These are phyloP conservation scores for Hymenoscyphus linearis DNA, from an alignment of 2,329 filamentous ascomycete genomes.

Conservation along the genomic window DNA sequence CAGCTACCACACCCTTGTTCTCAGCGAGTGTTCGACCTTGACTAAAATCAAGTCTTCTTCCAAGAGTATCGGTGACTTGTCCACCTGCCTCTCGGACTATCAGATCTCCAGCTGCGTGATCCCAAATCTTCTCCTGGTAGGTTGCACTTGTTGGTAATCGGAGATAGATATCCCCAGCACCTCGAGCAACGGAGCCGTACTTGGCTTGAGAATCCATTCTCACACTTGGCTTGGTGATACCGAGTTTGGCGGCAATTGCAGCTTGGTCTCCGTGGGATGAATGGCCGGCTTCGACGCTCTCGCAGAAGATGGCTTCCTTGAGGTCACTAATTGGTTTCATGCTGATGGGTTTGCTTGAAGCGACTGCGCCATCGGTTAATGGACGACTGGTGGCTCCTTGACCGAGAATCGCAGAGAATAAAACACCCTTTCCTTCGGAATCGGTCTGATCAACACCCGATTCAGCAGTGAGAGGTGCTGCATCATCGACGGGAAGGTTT, in stretches of 20 bases:
- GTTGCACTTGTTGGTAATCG: conserved; percentile 77
- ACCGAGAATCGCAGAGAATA: conserved; percentile 79
- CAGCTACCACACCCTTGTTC: conserved; percentile 93
- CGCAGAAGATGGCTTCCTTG: conserved; percentile 83
- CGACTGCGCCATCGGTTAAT: conserved; percentile 52
- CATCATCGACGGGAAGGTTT: conserved; percentile 86
- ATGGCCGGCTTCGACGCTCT: conserved; percentile 91
- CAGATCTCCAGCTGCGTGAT: conserved; percentile 91
- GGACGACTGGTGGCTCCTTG: conserved; percentile 77
- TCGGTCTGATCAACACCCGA: conserved; percentile 72
- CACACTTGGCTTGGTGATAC: conserved; percentile 84
- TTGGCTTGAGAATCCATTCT: conserved; percentile 98
- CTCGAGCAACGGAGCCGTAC: conserved; percentile 90
- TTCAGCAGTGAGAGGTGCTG: conserved; percentile 61
- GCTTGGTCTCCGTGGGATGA: conserved; percentile 85
- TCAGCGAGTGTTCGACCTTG: conserved; percentile 77
- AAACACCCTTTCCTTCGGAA: conserved; percentile 71
- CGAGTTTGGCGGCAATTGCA: conserved; percentile 74
- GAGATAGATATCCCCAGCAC: conserved; percentile 91
- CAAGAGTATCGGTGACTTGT: conserved; percentile 81
- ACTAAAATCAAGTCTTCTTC: conserved; percentile 80
- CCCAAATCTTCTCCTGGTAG: conserved; percentile 99
- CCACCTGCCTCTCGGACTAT: conserved; percentile 94
- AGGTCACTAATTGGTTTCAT: conserved; percentile 78
- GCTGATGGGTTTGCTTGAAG: conserved; percentile 56